Evolutionary conservation across 768 basidiomycete species (phyloP), one percentile per base, ranked within the genome.

Genomic region (Psilocybe cubensis): DNA sequence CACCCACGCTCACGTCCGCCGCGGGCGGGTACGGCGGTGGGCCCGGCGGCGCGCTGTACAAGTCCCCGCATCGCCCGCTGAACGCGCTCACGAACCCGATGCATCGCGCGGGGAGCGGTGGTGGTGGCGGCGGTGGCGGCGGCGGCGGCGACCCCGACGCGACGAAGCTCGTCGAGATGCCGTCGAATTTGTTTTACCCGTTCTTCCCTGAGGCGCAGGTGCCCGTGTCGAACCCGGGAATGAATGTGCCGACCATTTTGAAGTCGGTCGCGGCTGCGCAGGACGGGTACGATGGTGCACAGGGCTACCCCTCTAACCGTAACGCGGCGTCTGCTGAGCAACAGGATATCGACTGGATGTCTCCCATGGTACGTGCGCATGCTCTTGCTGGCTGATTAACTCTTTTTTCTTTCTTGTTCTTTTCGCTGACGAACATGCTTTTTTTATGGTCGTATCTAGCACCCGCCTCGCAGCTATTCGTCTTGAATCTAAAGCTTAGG

Each of bases 251-350:
- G 4, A 41, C 56, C 31, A 42, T 89, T 51, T 72, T 90, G 60
- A 83, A 82, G 10, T 84, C 79, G 1, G 87, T 82, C 0, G 83
- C 82, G 11, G 80, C 82, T 10, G 83, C 83, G 14, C 83, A 83
- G 53, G 76, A 79, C 48, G 79, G 80, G 7, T 75, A 81, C 43
- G 82, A 81, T 59, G 81, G 83, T 11, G 83, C 84, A 54, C 86
- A 89, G 51, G 77, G 83, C 51, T 91, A 83, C 63, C 83, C 90
- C 77, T 77, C 85, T 33, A 89, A 90, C 66, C 88, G 89, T 74
- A 82, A 84, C 58, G 83, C 66, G 23, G 66, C 67, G 55, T 59
- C 61, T 29, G 49, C 60, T 20, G 68, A 69, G 23, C 70, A 65
- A 44, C 72, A 71, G n/a, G 52, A 57, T 41, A 59, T 63, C 53